Evolutionary conservation across 169 alveolate genomes (phyloP), one percentile per base, ranked within the genome.

Genomic region (Miamiensis avidus): DNA sequence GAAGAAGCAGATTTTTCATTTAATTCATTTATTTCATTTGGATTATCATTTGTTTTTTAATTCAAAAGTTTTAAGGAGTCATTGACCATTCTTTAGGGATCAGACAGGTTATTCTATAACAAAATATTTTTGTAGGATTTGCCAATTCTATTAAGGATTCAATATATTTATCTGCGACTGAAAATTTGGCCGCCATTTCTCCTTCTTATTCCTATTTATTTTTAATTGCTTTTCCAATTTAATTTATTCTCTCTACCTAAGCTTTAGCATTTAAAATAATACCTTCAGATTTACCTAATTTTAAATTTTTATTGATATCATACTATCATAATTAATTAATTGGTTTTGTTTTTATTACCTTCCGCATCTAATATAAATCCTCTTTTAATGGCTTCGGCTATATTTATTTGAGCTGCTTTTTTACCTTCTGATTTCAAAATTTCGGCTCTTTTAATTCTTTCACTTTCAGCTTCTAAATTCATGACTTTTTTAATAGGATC

Each of bases 391-490:
- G 99, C 99, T 88, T 95, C 94, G n/a, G 99, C 99, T 74, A 96
- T 84, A 90, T 98, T 98, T 74, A 98, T 97, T 79, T 95, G 96
- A 81, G 98, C 93, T 74, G 94, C 96, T 85, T 95, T 91, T 88
- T 96, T 98, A 73, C 99, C 99, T 88, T 98, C 99, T 87, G 99
- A 96, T 78, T 95, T 95, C 74, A 97, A 89, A 31, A 98, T 97
- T 30, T 95, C 97, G 0, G 99, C 99, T 76, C 99, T 86, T 88
- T 97, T 98, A 76, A 93, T 90, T 69, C 99, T 91, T 91, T 98
- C 99, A 31, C 99, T 99, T 87, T 98, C 99, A 34, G 99, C 99
- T 95, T 92, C 87, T 1, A 91, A 75, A 73, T 97, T 98, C 99
- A 98, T 98, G 33, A 98, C 99, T 82, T 96, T 95, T 82, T 94